phyloP scores from a whole-genome alignment of 352 stramenopile species.

The Phytophthora brassicae region DNA sequence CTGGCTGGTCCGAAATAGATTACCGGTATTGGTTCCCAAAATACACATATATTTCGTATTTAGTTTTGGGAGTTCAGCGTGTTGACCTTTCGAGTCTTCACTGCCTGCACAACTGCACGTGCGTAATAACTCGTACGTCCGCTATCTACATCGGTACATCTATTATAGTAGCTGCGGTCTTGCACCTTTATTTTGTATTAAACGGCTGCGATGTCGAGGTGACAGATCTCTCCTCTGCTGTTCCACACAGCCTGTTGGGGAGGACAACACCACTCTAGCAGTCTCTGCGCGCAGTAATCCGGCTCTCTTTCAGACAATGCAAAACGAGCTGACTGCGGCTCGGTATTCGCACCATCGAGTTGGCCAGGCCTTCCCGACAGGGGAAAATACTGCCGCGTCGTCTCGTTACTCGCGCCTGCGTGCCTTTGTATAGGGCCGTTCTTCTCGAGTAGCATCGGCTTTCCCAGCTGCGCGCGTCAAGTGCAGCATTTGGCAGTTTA shows the following conservation, averaged over 20 bases:
- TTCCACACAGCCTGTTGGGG: constrained; percentile 23
- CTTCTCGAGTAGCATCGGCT: constrained; percentile 27
- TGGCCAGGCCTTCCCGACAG: constrained; percentile 16
- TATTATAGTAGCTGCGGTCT: not conserved
- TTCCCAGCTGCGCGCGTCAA: constrained; percentile 28
- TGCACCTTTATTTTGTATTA: not conserved
- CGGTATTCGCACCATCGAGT: not conserved
- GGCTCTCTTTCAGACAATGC: constrained; percentile 28
- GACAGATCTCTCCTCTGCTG: no score
- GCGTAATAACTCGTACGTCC: no score
- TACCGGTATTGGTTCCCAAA: no score
- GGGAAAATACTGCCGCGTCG: constrained; percentile 28
- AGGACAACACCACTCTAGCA: constrained; percentile 6
- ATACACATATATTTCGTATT: no score
- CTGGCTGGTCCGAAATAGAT: no score
- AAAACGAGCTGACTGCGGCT: constrained; percentile 3
- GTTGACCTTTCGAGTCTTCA: no score
- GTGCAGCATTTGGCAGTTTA: constrained; percentile 20
- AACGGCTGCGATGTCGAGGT: not conserved
- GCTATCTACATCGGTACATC: no score
- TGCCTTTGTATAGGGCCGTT: constrained; percentile 30
- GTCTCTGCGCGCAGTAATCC: constrained; percentile 16
- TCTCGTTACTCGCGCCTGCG: constrained; percentile 35
- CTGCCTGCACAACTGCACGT: no score
- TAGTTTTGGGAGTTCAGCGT: no score